Evolutionary conservation across 257 asterid species (phyloP), one percentile per base, ranked within the genome.

Genomic region (Lavandula angustifolia): DNA sequence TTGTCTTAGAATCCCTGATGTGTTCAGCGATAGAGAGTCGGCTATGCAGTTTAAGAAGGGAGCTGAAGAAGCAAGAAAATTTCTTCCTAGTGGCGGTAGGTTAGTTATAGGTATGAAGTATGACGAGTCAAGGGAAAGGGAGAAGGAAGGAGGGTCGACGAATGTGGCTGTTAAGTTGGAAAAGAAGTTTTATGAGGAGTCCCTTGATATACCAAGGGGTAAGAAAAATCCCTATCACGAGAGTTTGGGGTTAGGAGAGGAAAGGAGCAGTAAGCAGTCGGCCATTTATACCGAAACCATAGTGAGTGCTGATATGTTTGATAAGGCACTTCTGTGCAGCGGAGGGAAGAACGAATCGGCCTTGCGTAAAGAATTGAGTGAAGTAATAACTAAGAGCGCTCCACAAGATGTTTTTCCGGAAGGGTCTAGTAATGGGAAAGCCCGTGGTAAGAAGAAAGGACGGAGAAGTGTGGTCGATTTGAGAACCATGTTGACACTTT

Each of bases 241-340:
- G 46, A 80, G 67, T 40, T 31, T 47, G 61, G 83, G 75, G 49
- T 54, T 27, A 44, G 65, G 55, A 54, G 87, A 71, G 68, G 88
- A 78, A 66, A 75, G 87, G 64, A 84, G 89, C 61, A 81, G 71
- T 66, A 89, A 89, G 78, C 96, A 86, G 48, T 82, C 83, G 0
- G 96, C 96, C 4, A 41, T 82, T 47, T 86, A 54, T 37, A 51
- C 81, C 1, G 95, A 86, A 67, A 79, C 96, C 9, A 69, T 74
- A 0, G 84, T 81, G 64, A 79, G 87, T 54, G 40, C 84, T 0
- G 87, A 84, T 33, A 79, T 86, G 78, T 89, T 82, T 18, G 96
- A 89, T 62, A 73, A 40, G 71, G 96, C 84, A 56, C 82, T 86
- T 54, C 79, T 89, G 34, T 89, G 91, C 74, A 89, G 89, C 52